Conservation (phyloP, 129 eudicot species). For the Dittrichia graveolens region DNA sequence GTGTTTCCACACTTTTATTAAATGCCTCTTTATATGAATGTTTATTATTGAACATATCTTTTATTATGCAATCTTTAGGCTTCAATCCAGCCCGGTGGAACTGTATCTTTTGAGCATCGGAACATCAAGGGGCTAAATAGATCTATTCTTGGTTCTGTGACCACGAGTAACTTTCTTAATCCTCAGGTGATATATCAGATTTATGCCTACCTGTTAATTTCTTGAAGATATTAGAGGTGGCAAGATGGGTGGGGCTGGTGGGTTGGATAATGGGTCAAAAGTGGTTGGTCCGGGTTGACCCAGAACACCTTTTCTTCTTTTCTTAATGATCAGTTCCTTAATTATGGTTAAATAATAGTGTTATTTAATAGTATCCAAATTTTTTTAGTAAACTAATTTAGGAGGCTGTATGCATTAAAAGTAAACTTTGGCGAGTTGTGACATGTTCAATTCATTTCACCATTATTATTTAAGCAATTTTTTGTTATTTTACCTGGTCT, state of each 20-base stretch:
- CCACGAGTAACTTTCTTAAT: slow-evolving; percentile 89
- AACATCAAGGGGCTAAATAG: slow-evolving; percentile 88
- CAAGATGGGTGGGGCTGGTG: neutral
- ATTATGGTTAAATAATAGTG: neutral
- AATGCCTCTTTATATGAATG: slow-evolving; percentile 23
- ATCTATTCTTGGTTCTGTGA: slow-evolving; percentile 84
- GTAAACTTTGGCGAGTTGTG: neutral
- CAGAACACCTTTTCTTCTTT: neutral
- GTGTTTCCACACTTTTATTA: neutral
- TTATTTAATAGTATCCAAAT: neutral
- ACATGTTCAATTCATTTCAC: neutral
- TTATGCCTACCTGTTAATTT: neutral
- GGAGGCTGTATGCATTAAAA: neutral
- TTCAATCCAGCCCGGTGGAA: slow-evolving; percentile 95
- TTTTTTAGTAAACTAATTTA: neutral
- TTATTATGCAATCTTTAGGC: slow-evolving; percentile 59
- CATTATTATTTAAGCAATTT: neutral
- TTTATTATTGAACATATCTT: neutral
- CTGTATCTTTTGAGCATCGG: slow-evolving; percentile 89
- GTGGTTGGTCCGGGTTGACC: neutral
- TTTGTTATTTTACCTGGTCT: neutral
- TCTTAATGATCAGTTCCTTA: neutral
- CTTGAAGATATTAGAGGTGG: slow-evolving; percentile 10
- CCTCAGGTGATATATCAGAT: slow-evolving; percentile 68
- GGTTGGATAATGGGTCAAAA: neutral